phyloP scores from a whole-genome alignment of 2,329 filamentous ascomycete species.

The Fusarium pseudocircinatum region DNA sequence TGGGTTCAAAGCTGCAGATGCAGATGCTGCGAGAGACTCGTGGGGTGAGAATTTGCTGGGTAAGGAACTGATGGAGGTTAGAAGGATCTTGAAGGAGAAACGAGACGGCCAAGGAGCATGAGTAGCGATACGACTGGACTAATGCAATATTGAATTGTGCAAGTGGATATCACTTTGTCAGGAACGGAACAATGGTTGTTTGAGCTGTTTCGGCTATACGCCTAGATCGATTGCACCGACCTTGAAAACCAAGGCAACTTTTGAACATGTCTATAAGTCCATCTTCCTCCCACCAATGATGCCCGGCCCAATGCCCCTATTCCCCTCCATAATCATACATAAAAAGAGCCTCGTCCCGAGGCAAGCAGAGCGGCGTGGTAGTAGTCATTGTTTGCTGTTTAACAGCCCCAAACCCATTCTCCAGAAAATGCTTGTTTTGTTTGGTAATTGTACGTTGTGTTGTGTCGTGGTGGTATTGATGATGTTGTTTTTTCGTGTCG shows the following conservation, averaged over 20 bases:
- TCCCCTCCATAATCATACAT: constrained; percentile 44
- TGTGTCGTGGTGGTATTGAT: constrained; percentile 10
- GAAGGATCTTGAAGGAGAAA: constrained; percentile 60
- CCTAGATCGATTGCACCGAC: constrained; percentile 19
- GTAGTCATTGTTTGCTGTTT: constrained; percentile 36
- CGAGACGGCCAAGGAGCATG: constrained; percentile 20
- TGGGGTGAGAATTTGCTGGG: constrained; percentile 76
- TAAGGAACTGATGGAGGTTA: constrained; percentile 68
- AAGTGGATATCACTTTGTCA: not conserved
- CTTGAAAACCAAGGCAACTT: constrained; percentile 29
- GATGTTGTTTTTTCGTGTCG: constrained; percentile 36
- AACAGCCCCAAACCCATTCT: constrained; percentile 38
- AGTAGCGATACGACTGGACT: not conserved
- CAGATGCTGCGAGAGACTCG: constrained; percentile 54
- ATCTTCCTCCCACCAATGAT: constrained; percentile 23
- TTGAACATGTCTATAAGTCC: constrained; percentile 35
- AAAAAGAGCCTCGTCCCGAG: constrained; percentile 39
- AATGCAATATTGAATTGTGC: not conserved
- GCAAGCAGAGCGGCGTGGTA: constrained; percentile 49
- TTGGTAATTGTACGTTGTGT: constrained; percentile 5
- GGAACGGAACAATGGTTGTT: not conserved
- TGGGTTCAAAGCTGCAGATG: constrained; percentile 64
- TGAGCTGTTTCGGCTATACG: constrained; percentile 4
- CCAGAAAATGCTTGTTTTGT: constrained; percentile 31
- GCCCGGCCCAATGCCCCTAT: constrained; percentile 23